These are phyloP conservation scores for Willaertia magna DNA, from an alignment of 208 protist genomes.

Conservation along the genomic window DNA sequence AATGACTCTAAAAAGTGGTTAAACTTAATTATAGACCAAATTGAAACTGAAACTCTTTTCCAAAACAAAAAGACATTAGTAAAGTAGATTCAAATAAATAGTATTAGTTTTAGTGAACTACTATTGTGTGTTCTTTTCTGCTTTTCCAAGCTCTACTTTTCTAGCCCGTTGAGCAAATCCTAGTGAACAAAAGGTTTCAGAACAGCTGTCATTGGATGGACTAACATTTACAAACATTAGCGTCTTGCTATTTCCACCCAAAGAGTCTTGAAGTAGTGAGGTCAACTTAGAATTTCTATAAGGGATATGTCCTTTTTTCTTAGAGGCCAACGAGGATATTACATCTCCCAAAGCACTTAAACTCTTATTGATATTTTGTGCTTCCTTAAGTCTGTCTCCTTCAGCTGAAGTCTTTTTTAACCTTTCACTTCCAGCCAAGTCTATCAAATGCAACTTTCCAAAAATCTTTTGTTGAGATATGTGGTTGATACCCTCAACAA, in stretches of 20 bases:
- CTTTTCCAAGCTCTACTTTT: background rate
- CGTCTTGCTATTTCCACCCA: conserved; percentile 11
- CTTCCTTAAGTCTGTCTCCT: conserved; percentile 22
- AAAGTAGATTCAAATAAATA: too few species aligned
- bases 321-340: conserved; percentile 14
- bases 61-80: too few species aligned
- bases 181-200: conserved; percentile 20
- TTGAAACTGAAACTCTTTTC: too few species aligned
- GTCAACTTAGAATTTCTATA: conserved; percentile 18
- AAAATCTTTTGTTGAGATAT: background rate
- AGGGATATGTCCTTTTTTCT: conserved; percentile 18
- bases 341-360: conserved; percentile 29
- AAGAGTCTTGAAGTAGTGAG: conserved; percentile 15
- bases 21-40: too few species aligned
- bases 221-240: conserved; percentile 34
- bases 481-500: conserved; percentile 4
- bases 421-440: conserved; percentile 29
- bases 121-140: conserved; percentile 14
- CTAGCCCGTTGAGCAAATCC: conserved; percentile 10
- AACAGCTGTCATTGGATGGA: conserved; percentile 5
- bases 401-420: conserved; percentile 10
- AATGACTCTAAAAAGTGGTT: too few species aligned
- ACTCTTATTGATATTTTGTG: conserved; percentile 20
- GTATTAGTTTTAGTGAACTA: too few species aligned
- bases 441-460: conserved; percentile 22